Evolutionary conservation across 1,284 basidiomycete genomes (phyloP).

Genomic region (Schizopora paradoxa): DNA sequence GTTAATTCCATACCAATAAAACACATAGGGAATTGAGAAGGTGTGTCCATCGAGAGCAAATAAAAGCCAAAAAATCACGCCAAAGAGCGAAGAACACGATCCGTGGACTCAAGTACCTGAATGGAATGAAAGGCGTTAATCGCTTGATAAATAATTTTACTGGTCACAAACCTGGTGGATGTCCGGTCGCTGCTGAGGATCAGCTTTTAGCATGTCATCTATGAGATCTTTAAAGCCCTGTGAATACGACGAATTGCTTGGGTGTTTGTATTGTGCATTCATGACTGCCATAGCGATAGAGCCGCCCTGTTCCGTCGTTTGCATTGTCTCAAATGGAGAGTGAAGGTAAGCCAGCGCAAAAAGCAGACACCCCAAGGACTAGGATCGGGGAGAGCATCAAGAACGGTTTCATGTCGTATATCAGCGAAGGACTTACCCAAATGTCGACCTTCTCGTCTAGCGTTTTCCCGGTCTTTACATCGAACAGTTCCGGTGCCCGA

Average conservation of each 20-base stretch:
- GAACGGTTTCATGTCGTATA: neutral
- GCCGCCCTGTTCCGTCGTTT: conserved; percentile 82
- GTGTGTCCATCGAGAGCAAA: neutral
- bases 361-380: conserved; percentile 91
- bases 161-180: conserved; percentile 64
- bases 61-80: conserved; percentile 31
- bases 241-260: conserved; percentile 67
- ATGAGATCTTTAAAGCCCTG: conserved; percentile 77
- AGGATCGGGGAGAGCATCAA: conserved; percentile 1
- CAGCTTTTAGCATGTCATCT: conserved; percentile 75
- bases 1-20: no score
- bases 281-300: conserved; percentile 95
- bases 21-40: conserved; percentile 1
- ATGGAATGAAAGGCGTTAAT: conserved; percentile 2
- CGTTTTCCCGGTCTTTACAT: conserved; percentile 83
- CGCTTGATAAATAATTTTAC: neutral
- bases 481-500: conserved; percentile 91
- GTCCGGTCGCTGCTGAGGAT: conserved; percentile 76
- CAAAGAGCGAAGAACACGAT: conserved; percentile 56
- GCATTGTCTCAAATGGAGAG: conserved; percentile 88
- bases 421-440: conserved; percentile 57
- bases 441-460: conserved; percentile 96
- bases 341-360: conserved; percentile 90
- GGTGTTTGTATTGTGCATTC: conserved; percentile 87
- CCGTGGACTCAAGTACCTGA: conserved; percentile 69